Base-by-base conservation (phyloP, 176 grass and related monocot species). In the Musa acuminata region DNA sequence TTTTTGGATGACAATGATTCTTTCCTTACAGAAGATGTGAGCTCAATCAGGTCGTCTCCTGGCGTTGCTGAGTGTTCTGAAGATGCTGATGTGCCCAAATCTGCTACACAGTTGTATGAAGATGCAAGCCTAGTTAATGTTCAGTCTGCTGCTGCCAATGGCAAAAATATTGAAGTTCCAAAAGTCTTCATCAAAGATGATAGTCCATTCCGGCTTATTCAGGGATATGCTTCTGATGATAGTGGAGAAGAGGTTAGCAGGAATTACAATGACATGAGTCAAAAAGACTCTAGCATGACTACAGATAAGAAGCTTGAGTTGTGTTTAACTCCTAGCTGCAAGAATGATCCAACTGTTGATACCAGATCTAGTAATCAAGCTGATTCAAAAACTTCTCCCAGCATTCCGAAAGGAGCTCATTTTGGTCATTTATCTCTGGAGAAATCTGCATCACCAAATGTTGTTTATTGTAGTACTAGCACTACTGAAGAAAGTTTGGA, bases 161-260 rank as follows among this genome's bases (percentile, higher is more conserved):
- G 25, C 52, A 91, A 85, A 55, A 53, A 57, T 82, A 79, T 1
- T 7, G 69, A 86, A 86, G 78, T 62, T 78, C 71, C 68, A 58
- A 80, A 51, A 75, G 72, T 81, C 64, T 83, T 78, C 23, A 24
- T 75, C 20, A 86, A 85, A 78, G 82, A 77, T 83, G 72, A 55
- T 35, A 94, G 73, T 49, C 79, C 88, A 48, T 94, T 99, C 74
- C 84, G 35, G 53, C 52, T 94, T 81, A 78, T 99, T 81, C 88
- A 94, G 79, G 95, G 78, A 67, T 99, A 92, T 77, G 69, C 83
- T 81, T 91, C 87, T 3, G 86, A 94, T 86, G 87, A 85, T 20
- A 85, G 80, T 59, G 90, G 66, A 73, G 81, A 93, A 54, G 81
- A 81, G 2, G 20, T 73, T 52, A 69, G 53, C 43, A 57, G 9